These are phyloP conservation scores for Fragaria ananassa DNA, from an alignment of 306 rosid species.

Conservation along the genomic window DNA sequence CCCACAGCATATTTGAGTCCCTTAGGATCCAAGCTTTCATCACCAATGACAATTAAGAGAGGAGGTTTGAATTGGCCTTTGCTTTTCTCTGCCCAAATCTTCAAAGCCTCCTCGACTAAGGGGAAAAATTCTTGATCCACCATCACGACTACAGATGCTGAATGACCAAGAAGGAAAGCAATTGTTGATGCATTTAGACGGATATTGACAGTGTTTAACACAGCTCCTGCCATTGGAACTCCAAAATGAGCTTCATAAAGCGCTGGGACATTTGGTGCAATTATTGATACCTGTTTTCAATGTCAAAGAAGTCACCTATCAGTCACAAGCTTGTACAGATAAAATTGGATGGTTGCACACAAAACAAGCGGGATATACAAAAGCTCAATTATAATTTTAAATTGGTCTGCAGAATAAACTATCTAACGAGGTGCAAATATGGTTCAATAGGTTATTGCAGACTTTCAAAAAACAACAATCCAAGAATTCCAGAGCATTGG, in stretches of 20 bases:
- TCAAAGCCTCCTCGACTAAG: constrained; percentile 68
- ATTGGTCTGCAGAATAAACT: neutral
- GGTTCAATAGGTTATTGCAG: neutral
- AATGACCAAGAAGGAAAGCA: constrained; percentile 65
- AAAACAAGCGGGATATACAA: neutral
- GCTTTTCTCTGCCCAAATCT: constrained; percentile 53
- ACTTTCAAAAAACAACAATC: neutral
- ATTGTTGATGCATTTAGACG: constrained; percentile 58
- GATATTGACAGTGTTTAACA: constrained; percentile 54
- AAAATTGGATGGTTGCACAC: neutral
- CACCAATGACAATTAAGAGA: constrained; percentile 65
- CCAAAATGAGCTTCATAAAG: constrained; percentile 84
- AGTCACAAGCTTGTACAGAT: constrained; percentile 16
- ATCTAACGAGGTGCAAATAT: neutral
- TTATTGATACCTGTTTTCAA: constrained; percentile 67
- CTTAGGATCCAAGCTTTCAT: constrained; percentile 61
- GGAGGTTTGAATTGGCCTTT: constrained; percentile 50
- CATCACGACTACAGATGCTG: constrained; percentile 47
- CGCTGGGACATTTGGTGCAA: constrained; percentile 92
- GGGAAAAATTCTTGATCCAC: constrained; percentile 64
- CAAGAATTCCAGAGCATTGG: neutral
- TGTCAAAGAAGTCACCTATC: constrained; percentile 16
- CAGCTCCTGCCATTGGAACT: constrained; percentile 70
- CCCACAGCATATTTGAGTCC: constrained; percentile 35
- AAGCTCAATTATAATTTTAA: neutral